These are phyloP conservation scores for Saccharum spontaneum DNA, from an alignment of 176 grass and related monocot species.

Conservation along the genomic window DNA sequence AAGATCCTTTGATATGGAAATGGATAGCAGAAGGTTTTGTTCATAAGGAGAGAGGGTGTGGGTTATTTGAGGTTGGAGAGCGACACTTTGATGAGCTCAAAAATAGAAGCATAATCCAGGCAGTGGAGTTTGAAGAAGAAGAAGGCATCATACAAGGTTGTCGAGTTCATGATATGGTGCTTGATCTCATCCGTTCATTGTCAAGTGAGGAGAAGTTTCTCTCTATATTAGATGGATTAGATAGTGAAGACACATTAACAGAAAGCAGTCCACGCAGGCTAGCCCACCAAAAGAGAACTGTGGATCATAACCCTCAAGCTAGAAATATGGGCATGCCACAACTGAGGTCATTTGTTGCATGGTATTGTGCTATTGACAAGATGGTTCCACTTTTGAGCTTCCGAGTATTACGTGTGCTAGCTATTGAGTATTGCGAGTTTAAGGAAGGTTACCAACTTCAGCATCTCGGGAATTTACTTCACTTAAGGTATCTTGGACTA, in stretches of 20 bases:
- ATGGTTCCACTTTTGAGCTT: neutral
- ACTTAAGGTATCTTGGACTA: conserved; percentile 19
- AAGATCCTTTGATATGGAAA: conserved; percentile 20
- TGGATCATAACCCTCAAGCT: neutral
- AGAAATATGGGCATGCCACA: neutral
- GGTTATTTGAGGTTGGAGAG: conserved; percentile 11
- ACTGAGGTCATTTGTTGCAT: neutral
- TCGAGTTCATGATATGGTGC: conserved; percentile 31
- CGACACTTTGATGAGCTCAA: neutral
- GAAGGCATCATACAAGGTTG: neutral
- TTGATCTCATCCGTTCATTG: conserved; percentile 22
- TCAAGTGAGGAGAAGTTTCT: neutral
- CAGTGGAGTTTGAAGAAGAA: neutral
- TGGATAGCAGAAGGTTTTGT: conserved; percentile 33
- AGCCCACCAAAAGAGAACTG: neutral
- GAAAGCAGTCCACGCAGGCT: neutral
- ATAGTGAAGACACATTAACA: neutral
- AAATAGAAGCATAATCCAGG: conserved; percentile 27
- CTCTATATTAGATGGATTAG: neutral
- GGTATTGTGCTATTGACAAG: neutral
- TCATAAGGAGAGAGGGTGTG: neutral
- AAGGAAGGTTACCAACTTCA: neutral
- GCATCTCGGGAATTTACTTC: conserved; percentile 9
- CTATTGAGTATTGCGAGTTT: neutral
- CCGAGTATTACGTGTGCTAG: conserved; percentile 3